These are phyloP conservation scores for Casuarina glauca DNA, from an alignment of 306 rosid species.

Conservation along the genomic window DNA sequence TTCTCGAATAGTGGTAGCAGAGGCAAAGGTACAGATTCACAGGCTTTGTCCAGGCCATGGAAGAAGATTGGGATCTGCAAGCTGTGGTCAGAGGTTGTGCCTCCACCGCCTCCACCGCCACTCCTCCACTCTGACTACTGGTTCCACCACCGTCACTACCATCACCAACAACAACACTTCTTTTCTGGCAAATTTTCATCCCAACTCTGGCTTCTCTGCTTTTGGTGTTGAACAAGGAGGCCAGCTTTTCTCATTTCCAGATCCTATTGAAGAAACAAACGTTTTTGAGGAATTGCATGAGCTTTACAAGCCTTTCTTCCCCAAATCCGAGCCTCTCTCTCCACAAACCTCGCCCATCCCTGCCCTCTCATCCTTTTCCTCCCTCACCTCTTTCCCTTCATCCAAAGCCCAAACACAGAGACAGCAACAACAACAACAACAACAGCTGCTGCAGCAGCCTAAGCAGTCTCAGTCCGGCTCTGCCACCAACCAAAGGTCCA, in stretches of 20 bases:
- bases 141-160: neutral
- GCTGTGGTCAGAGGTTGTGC: constrained; percentile 87
- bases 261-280: constrained; percentile 41
- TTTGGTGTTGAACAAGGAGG: constrained; percentile 23
- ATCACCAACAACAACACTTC: neutral
- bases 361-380: constrained; percentile 33
- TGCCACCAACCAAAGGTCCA: constrained; percentile 57
- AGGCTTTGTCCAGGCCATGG: constrained; percentile 47
- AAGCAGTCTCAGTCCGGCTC: constrained; percentile 47
- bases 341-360: constrained; percentile 32
- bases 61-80: constrained; percentile 89
- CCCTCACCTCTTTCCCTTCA: constrained; percentile 21
- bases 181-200: constrained; percentile 23
- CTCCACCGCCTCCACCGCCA: constrained; percentile 29
- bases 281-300: constrained; percentile 72
- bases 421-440: constrained; percentile 40
- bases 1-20: constrained; percentile 12
- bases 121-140: neutral
- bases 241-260: constrained; percentile 44
- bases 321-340: constrained; percentile 46
- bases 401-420: constrained; percentile 38
- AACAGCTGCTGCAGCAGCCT: constrained; percentile 30
- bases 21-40: constrained; percentile 46
- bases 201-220: constrained; percentile 26
- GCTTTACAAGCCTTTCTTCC: constrained; percentile 82